Evolutionary conservation across 2,329 filamentous ascomycete genomes (phyloP), one percentile per base, ranked within the genome.

Genomic region (Sporothrix pseudoabietina): DNA sequence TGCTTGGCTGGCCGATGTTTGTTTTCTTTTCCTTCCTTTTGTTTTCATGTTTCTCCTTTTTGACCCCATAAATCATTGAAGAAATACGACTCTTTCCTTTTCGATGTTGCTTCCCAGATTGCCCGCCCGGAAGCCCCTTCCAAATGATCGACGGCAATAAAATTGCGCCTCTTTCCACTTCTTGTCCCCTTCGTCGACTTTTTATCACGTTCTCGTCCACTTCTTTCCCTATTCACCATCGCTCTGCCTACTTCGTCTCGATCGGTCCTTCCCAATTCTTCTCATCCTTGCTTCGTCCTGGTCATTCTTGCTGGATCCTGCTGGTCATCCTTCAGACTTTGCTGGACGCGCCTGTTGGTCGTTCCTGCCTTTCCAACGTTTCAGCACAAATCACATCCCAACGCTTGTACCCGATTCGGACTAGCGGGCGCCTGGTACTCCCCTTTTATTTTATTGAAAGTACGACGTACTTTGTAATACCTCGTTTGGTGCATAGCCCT

Each of bases 371-470:
- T 52, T 75, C 73, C 59, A 71, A 71, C 69, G 74, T 75, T 75
- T 74, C 73, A 74, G 70, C 71, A 75, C 59, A 19, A 63, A 73
- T 72, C 71, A 72, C 73, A 75, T 72, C 8, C 57, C 41, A 63
- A 47, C 75, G 57, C 71, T 75, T 72, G 57, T 22, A 19, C 69
- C 59, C 7, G 39, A 68, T 54, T 39, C 3, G 72, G 66, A 2
- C 32, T 75, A 75, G 73, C 55, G 44, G 10, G 16, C 12, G 9
- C 26, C 44, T 54, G 22, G 55, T 61, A 39, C 71, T 72, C 74
- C 73, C 74, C 73, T 75, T 73, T 74, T 74, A 74, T 73, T 74
- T 74, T 65, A 70, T 55, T 52, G 26, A 19, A 26, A 12, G 59
- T 71, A n/a, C n/a, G n/a, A n/a, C n/a, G n/a, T n/a, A 71, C 69